Evolutionary conservation across 2,329 filamentous ascomycete genomes (phyloP), one percentile per base, ranked within the genome.

Genomic region (Pseudocercospora musae): DNA sequence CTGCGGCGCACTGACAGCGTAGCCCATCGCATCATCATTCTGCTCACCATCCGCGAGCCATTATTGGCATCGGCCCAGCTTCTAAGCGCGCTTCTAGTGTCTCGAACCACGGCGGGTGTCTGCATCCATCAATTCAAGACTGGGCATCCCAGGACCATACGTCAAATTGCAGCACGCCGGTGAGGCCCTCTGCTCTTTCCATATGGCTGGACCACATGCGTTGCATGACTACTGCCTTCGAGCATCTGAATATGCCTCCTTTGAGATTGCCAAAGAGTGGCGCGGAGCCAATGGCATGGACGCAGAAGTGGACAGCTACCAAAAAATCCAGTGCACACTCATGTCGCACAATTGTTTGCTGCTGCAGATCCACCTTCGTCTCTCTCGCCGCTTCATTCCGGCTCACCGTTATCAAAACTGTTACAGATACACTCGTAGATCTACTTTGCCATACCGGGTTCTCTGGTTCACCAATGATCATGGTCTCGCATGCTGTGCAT

Each of bases 271-370:
- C 23, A 52, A 52, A 56, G 23, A 37, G 40, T 56, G 61, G 58
- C 48, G 64, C 62, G 21, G 62, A 63, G 60, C 64, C 64, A 62
- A 29, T 29, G 8, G 10, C 48, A 57, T 37, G 25, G 58, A 62
- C 46, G 49, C 60, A 56, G 62, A 57, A 62, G 46, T 60, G 46
- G 50, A 52, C 62, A n/a, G 58, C 58, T 46, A 62, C 60, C 64
- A 62, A 33, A 57, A 21, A 61, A 49, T 11, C 25, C 58, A 52
- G 53, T 18, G 33, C 59, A 44, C 59, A 23, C 61, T 52, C 20
- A 46, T 33, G 62, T 68, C 58, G 65, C 58, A 68, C 62, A 64
- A 62, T 68, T 67, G 66, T 68, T 68, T 68, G 65, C 66, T 65
- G 60, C 66, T 57, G 66, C 58, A 63, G 58, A 62, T 66, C 60